Percentiles rank a stretch among this genome's conserved stretches.
Conservation (phyloP, 805 yeast species). For the Starmerella geochares region DNA sequence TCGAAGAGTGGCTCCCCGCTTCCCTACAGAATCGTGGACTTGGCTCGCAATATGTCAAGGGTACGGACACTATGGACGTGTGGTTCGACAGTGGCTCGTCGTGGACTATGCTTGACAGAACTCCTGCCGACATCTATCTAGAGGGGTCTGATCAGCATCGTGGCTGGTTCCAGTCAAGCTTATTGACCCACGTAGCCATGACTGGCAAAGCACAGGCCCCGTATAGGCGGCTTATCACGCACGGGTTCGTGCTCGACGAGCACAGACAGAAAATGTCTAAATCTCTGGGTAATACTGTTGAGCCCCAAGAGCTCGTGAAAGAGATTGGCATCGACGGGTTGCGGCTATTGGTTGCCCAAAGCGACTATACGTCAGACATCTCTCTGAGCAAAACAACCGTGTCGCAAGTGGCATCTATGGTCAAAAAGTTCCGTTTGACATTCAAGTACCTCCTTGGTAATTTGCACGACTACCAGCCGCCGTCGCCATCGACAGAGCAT, state of each 20-base stretch:
- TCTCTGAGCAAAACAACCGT: slow-evolving; percentile 61
- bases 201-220: slow-evolving; percentile 43
- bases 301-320: slow-evolving; percentile 53
- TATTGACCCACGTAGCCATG: slow-evolving; percentile 62
- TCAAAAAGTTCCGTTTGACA: slow-evolving; percentile 74
- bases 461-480: slow-evolving; percentile 35
- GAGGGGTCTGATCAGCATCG: slow-evolving; percentile 99
- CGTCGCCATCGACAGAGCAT: background rate
- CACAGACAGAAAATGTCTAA: slow-evolving; percentile 88
- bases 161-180: slow-evolving; percentile 97
- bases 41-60: slow-evolving; percentile 45
- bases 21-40: slow-evolving; percentile 30
- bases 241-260: slow-evolving; percentile 85
- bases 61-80: slow-evolving; percentile 92
- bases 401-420: slow-evolving; percentile 64
- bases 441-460: slow-evolving; percentile 76
- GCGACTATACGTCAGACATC: slow-evolving; percentile 77
- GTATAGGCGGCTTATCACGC: slow-evolving; percentile 67
- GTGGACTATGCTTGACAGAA: slow-evolving; percentile 54
- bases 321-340: slow-evolving; percentile 83
- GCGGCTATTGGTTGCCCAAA: slow-evolving; percentile 79
- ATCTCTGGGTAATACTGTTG: slow-evolving; percentile 71
- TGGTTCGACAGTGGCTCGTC: slow-evolving; percentile 98
- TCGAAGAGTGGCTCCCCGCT: slow-evolving; percentile 66
- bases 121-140: slow-evolving; percentile 56